Evolutionary conservation across 2,329 filamentous ascomycete species (phyloP).

Genomic region (Cyphellophora attinorum): DNA sequence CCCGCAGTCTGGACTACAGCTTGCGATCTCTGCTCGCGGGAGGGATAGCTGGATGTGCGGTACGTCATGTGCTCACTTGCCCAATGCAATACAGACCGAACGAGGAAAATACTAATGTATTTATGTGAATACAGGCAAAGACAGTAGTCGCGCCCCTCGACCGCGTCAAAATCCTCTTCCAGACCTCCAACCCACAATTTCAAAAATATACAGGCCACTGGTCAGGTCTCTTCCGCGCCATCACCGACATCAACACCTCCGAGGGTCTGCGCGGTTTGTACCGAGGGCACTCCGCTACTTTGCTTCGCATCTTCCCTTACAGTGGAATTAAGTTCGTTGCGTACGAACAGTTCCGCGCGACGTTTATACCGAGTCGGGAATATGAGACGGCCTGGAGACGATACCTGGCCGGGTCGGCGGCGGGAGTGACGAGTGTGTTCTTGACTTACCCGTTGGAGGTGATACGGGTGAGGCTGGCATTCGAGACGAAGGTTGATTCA

Average conservation of each 20-base stretch:
- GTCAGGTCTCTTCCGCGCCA: conserved; percentile 71
- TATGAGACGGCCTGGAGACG: conserved; percentile 75
- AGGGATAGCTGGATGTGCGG: conserved; percentile 82
- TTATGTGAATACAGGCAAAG: conserved; percentile 59
- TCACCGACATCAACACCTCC: conserved; percentile 68
- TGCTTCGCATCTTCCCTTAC: conserved; percentile 93
- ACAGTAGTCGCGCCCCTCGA: conserved; percentile 92
- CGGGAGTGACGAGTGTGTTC: conserved; percentile 82
- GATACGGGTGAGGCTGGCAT: conserved; percentile 82
- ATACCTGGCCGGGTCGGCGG: conserved; percentile 33
- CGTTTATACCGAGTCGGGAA: conserved; percentile 60
- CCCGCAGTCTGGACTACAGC: conserved; percentile 73
- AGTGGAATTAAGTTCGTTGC: conserved; percentile 96
- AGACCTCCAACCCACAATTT: conserved; percentile 88
- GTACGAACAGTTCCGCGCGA: conserved; percentile 85
- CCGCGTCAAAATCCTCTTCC: conserved; percentile 97
- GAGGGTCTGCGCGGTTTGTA: conserved; percentile 73
- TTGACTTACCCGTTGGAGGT: conserved; percentile 94
- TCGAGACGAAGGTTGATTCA: conserved; percentile 73
- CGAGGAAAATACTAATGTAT: not conserved
- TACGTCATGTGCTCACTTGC: conserved; percentile 37
- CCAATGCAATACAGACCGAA: conserved; percentile 2
- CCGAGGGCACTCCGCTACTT: conserved; percentile 86
- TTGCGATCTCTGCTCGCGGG: conserved; percentile 77
- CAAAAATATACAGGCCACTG: conserved; percentile 86